Evolutionary conservation across 2,329 filamentous ascomycete species (phyloP).

Genomic region (Mycogone perniciosa): DNA sequence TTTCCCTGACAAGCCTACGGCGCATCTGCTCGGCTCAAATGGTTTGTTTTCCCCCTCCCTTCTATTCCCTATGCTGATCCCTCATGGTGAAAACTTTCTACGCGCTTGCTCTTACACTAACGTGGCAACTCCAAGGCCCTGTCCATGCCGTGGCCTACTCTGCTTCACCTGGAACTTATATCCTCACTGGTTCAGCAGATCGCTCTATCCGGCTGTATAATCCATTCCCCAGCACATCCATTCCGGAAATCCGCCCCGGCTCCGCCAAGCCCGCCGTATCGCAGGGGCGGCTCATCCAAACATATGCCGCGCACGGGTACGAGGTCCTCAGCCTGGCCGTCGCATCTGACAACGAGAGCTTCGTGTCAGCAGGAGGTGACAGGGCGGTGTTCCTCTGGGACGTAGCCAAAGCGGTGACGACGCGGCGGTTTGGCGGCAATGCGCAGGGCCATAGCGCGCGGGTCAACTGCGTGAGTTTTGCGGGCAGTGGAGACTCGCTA

Average conservation of each 20-base stretch:
- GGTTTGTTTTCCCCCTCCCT: slow-evolving; percentile 33
- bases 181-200: slow-evolving; percentile 82
- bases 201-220: slow-evolving; percentile 84
- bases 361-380: slow-evolving; percentile 85
- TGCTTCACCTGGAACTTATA: slow-evolving; percentile 64
- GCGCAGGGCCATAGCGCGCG: slow-evolving; percentile 59
- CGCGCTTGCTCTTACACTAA: not conserved
- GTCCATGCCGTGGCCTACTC: slow-evolving; percentile 70
- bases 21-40: slow-evolving; percentile 53
- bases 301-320: slow-evolving; percentile 86
- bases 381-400: slow-evolving; percentile 93
- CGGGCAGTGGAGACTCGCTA: slow-evolving; percentile 66
- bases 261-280: slow-evolving; percentile 28
- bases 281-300: slow-evolving; percentile 67
- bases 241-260: slow-evolving; percentile 21
- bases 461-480: slow-evolving; percentile 75
- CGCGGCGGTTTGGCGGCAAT: slow-evolving; percentile 63
- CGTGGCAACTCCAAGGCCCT: slow-evolving; percentile 45
- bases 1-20: slow-evolving; percentile 43
- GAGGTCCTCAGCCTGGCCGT: slow-evolving; percentile 79
- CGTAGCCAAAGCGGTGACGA: slow-evolving; percentile 71
- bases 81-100: not conserved
- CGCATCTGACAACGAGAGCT: slow-evolving; percentile 69
- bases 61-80: not conserved
- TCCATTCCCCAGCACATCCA: slow-evolving; percentile 48